These are phyloP conservation scores for Anthracocystis setariae DNA, from an alignment of 1,284 basidiomycete genomes.

Conservation along the genomic window DNA sequence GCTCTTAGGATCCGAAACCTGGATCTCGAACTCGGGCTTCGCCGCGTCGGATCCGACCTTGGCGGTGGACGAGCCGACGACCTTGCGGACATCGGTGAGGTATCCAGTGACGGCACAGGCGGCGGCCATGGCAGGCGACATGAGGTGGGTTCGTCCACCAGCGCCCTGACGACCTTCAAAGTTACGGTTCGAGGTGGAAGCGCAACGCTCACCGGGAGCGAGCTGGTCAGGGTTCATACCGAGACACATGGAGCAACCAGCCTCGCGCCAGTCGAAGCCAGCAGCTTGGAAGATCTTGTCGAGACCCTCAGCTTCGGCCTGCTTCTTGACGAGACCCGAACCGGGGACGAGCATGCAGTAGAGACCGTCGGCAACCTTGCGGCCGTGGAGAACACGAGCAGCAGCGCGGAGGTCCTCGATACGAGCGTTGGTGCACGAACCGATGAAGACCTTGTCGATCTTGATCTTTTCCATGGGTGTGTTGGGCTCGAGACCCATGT, in stretches of 20 bases:
- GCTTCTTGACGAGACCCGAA: conserved; percentile 66
- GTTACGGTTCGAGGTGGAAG: conserved; percentile 68
- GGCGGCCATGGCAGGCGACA: conserved; percentile 66
- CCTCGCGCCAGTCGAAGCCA: conserved; percentile 67
- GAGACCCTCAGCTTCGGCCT: conserved; percentile 67
- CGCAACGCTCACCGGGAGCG: conserved; percentile 65
- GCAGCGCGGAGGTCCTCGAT: conserved; percentile 66
- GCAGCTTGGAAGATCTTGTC: conserved; percentile 67
- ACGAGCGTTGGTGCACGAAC: conserved; percentile 66
- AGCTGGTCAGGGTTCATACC: conserved; percentile 68
- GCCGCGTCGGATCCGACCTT: conserved; percentile 53
- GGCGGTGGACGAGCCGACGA: conserved; percentile 33
- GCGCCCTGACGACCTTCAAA: conserved; percentile 66
- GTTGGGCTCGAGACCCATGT: conserved; percentile 65
- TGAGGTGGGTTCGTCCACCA: conserved; percentile 65
- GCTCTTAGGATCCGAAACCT: conserved; percentile 57
- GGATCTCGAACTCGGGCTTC: conserved; percentile 53
- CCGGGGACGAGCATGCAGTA: conserved; percentile 67
- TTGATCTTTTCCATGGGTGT: conserved; percentile 66
- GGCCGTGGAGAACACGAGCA: conserved; percentile 63
- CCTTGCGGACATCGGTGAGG: conserved; percentile 66
- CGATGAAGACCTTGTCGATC: conserved; percentile 67
- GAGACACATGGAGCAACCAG: conserved; percentile 67
- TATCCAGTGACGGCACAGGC: conserved; percentile 65
- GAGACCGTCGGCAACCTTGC: conserved; percentile 58